phyloP scores from a whole-genome alignment of 495 filamentous ascomycete species.

The Gamarada debralockiae region DNA sequence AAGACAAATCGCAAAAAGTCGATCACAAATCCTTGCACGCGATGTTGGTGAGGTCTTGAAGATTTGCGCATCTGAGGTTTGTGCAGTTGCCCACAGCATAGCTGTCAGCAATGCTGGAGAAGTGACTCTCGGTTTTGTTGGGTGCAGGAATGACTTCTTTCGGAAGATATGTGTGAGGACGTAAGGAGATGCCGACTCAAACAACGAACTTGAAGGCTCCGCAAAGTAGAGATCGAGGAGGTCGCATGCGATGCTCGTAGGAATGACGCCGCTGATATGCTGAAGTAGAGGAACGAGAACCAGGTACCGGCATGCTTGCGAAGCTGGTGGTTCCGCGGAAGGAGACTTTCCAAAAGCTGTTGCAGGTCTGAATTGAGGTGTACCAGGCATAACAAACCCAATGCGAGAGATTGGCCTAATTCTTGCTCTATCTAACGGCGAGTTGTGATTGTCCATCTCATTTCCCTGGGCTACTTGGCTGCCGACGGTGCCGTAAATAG shows the following conservation, averaged over 20 bases:
- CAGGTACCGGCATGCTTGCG: constrained; percentile 16
- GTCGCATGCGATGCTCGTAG: constrained; percentile 41
- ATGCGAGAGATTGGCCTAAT: constrained; percentile 1
- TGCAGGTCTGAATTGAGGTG: constrained; percentile 9
- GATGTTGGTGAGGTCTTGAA: constrained; percentile 26
- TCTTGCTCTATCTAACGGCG: background rate
- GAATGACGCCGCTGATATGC: constrained; percentile 34
- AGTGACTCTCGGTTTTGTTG: constrained; percentile 30
- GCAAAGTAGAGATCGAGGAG: constrained; percentile 49
- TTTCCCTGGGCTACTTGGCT: background rate
- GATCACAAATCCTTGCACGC: constrained; percentile 25
- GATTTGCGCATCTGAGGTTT: constrained; percentile 34
- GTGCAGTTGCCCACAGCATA: constrained; percentile 37
- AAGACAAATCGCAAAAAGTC: constrained; percentile 30
- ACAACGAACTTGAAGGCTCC: constrained; percentile 38
- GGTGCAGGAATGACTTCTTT: constrained; percentile 31
- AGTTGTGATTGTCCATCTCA: background rate
- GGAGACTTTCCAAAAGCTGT: constrained; percentile 17
- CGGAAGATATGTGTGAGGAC: constrained; percentile 35
- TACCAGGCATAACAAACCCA: constrained; percentile 1
- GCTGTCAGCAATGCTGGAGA: constrained; percentile 34
- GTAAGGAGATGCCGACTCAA: constrained; percentile 33
- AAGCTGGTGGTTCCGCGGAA: background rate
- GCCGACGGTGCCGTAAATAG: constrained; percentile 1
- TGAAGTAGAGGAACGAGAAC: constrained; percentile 27